Evolutionary conservation across 2,329 filamentous ascomycete species (phyloP).

Genomic region (Penicillium sp.): DNA sequence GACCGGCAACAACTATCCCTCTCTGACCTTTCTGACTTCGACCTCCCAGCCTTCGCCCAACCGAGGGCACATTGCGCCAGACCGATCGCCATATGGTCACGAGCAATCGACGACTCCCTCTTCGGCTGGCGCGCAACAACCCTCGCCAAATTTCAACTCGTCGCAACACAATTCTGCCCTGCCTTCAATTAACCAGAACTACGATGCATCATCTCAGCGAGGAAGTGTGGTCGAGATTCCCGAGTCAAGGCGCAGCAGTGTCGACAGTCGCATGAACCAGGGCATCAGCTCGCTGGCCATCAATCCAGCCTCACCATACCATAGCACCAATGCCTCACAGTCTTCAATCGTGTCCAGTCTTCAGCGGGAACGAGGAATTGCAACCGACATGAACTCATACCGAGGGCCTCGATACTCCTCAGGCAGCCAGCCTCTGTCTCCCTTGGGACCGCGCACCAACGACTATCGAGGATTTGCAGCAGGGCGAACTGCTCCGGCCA

Average conservation of each 20-base stretch:
- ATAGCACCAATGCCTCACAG: slow-evolving; percentile 48
- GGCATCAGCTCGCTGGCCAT: slow-evolving; percentile 50
- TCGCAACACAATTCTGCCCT: slow-evolving; percentile 46
- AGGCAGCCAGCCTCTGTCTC: slow-evolving; percentile 40
- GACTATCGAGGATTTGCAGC: slow-evolving; percentile 45
- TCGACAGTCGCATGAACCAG: slow-evolving; percentile 52
- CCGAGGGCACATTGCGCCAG: slow-evolving; percentile 39
- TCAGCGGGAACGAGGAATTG: slow-evolving; percentile 45
- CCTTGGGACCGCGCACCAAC: slow-evolving; percentile 38
- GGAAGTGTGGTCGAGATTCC: slow-evolving; percentile 42
- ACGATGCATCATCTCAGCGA: slow-evolving; percentile 51
- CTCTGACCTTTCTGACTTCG: slow-evolving; percentile 45
- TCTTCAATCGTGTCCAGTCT: slow-evolving; percentile 46
- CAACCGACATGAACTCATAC: slow-evolving; percentile 40
- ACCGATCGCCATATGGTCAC: slow-evolving; percentile 43
- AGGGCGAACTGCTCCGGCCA: slow-evolving; percentile 50
- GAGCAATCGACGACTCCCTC: slow-evolving; percentile 41
- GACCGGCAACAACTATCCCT: slow-evolving; percentile 42
- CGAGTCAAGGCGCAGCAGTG: slow-evolving; percentile 51
- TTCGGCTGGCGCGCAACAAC: slow-evolving; percentile 38
- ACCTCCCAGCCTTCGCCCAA: slow-evolving; percentile 49
- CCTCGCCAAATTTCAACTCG: slow-evolving; percentile 39
- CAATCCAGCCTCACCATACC: slow-evolving; percentile 49
- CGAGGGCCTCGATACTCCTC: slow-evolving; percentile 43
- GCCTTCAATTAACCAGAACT: slow-evolving; percentile 61